phyloP scores from a whole-genome alignment of 441 rosid species.

The Omphalea diandra region DNA sequence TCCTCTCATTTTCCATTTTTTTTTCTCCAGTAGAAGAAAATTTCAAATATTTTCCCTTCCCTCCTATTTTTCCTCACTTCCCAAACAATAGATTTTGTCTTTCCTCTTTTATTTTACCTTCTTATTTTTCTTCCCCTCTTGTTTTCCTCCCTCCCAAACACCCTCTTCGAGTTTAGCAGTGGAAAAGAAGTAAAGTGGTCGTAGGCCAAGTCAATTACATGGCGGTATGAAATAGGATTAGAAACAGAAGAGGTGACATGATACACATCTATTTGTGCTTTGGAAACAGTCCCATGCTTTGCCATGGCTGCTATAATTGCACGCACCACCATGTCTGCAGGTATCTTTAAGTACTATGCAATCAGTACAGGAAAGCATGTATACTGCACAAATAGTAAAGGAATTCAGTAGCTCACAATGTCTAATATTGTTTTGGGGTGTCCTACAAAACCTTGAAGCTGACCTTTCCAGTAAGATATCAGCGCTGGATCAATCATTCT shows the following conservation, averaged over 20 bases:
- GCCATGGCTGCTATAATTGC: slow-evolving; percentile 22
- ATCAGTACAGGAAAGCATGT: no score
- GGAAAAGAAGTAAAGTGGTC: slow-evolving; percentile 21
- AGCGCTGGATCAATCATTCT: slow-evolving; percentile 37
- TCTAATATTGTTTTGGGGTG: slow-evolving; percentile 26
- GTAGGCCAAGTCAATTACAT: neutral
- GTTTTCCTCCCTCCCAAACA: no score
- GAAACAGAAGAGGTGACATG: slow-evolving; percentile 22
- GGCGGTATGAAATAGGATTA: slow-evolving; percentile 11
- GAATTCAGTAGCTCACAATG: slow-evolving; percentile 15
- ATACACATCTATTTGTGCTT: slow-evolving; percentile 14
- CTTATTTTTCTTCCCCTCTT: no score
- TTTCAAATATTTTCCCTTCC: no score
- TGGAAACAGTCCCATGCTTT: slow-evolving; percentile 11
- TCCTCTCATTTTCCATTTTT: no score
- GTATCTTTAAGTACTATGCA: slow-evolving; percentile 16
- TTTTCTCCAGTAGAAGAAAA: no score
- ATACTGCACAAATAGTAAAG: neutral
- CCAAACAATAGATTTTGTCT: no score
- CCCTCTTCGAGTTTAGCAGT: slow-evolving; percentile 11
- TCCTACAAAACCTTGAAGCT: slow-evolving; percentile 29
- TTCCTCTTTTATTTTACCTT: no score
- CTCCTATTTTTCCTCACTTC: no score
- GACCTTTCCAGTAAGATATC: slow-evolving; percentile 33
- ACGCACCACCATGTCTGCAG: slow-evolving; percentile 25